A percentile compares a stretch with the other conserved stretches of the same genome.
These are phyloP conservation scores for Coleophoma eucalyptorum DNA, from an alignment of 2,329 filamentous ascomycete genomes.

Conservation along the genomic window DNA sequence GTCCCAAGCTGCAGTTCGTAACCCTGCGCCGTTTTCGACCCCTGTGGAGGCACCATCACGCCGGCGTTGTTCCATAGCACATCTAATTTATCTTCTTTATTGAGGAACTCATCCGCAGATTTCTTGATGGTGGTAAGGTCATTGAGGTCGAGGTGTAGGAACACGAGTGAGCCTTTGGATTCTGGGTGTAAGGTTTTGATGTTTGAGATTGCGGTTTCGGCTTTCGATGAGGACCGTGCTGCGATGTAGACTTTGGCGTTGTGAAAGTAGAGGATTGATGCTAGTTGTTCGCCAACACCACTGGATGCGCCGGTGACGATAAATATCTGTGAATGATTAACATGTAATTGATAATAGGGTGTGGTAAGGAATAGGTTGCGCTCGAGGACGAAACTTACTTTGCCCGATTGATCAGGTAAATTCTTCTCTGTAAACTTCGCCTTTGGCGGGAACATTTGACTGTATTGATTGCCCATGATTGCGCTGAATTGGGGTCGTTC, in stretches of 20 bases:
- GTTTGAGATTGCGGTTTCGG: not conserved
- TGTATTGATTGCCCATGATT: too few species aligned
- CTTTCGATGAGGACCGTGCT: not conserved
- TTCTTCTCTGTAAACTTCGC: not conserved
- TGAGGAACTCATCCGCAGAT: conserved; percentile 16
- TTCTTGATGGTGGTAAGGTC: conserved; percentile 19
- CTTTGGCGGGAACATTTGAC: too few species aligned
- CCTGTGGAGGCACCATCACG: conserved; percentile 13
- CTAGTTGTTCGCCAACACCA: not conserved
- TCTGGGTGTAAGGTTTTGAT: conserved; percentile 11
- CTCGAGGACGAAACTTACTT: not conserved
- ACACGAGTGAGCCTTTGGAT: conserved; percentile 30
- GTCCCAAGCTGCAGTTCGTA: conserved; percentile 29
- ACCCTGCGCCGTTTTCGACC: conserved; percentile 10
- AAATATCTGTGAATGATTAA: not conserved
- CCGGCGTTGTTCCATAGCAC: conserved; percentile 24
- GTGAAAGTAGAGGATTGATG: not conserved
- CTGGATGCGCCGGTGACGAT: not conserved
- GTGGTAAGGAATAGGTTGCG: not conserved
- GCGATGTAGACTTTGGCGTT: not conserved
- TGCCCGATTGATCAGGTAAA: not conserved
- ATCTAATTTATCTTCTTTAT: conserved; percentile 15
- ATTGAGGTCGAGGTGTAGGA: conserved; percentile 31
- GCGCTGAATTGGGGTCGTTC: too few species aligned
- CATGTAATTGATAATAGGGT: too few species aligned